Evolutionary conservation across 345 rosid species (phyloP).

Genomic region (Moricandia arvensis): DNA sequence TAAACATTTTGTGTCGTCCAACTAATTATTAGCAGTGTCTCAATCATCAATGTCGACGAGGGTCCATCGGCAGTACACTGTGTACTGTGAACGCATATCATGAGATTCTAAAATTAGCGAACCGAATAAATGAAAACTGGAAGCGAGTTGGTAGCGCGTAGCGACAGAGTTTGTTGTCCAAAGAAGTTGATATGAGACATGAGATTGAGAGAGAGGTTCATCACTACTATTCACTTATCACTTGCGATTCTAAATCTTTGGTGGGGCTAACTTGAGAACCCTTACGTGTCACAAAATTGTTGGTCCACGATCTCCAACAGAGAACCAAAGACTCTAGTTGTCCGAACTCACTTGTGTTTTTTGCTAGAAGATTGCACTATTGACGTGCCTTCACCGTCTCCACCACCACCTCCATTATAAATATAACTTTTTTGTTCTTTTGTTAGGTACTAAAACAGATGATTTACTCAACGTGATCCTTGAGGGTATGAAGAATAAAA

Average conservation of each 20-base stretch:
- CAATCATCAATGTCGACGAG: constrained; percentile 15
- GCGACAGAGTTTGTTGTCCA: constrained; percentile 31
- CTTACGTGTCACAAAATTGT: constrained; percentile 28
- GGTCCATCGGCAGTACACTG: background rate
- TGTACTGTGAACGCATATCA: background rate
- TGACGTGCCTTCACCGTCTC: constrained; percentile 55
- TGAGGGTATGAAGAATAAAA: background rate
- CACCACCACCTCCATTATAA: constrained; percentile 28
- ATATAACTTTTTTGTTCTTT: constrained; percentile 8
- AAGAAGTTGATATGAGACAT: constrained; percentile 7
- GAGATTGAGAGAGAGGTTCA: background rate
- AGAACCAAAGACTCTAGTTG: constrained; percentile 35
- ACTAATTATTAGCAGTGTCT: background rate
- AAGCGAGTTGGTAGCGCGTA: constrained; percentile 21
- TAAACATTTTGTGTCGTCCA: background rate
- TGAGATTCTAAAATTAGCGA: background rate
- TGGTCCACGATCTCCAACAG: constrained; percentile 45
- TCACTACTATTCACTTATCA: constrained; percentile 1
- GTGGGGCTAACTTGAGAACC: background rate
- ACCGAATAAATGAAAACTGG: background rate
- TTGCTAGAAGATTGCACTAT: constrained; percentile 27
- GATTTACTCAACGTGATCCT: constrained; percentile 15
- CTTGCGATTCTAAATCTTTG: constrained; percentile 18
- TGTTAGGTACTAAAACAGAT: constrained; percentile 12
- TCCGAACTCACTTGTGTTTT: background rate